These are phyloP conservation scores for Tetraselmis striata DNA, from an alignment of 139 green algal species.

Conservation along the genomic window DNA sequence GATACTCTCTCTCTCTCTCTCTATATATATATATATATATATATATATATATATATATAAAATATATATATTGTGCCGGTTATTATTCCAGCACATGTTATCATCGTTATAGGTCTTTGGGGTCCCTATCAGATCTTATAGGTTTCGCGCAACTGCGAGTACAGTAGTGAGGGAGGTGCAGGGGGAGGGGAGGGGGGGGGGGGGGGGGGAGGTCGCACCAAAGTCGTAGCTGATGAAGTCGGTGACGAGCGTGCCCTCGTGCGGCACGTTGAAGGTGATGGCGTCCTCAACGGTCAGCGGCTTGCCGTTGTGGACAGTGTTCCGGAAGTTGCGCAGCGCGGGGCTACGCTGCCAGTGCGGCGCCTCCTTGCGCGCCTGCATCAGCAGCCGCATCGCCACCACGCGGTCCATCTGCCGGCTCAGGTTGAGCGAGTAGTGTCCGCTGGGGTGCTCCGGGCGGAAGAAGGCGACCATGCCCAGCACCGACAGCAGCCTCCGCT, in stretches of 20 bases:
- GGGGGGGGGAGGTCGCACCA: not conserved
- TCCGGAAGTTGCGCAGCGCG: not conserved
- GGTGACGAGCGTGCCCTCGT: not conserved
- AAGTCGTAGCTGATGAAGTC: not conserved
- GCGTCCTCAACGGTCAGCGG: not conserved
- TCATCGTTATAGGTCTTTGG: no score
- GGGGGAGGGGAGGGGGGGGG: no score
- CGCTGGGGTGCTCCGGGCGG: not conserved
- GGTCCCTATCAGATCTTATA: no score
- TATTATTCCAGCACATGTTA: no score
- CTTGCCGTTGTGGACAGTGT: not conserved
- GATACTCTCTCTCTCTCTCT: no score
- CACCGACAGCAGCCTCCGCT: not conserved
- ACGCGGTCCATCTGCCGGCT: not conserved
- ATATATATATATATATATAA: no score
- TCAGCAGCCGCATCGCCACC: not conserved
- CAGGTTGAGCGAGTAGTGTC: not conserved
- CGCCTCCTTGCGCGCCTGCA: not conserved
- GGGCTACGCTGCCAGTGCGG: not conserved
- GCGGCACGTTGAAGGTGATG: not conserved
- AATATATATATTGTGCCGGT: no score
- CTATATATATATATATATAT: no score
- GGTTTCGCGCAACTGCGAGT: no score
- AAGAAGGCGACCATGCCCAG: not conserved
- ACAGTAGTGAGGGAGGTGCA: no score